A percentile compares a stretch with the other conserved stretches of the same genome.
These are phyloP conservation scores for Knoxdaviesia capensis DNA, from an alignment of 2,329 filamentous ascomycete genomes.

Conservation along the genomic window DNA sequence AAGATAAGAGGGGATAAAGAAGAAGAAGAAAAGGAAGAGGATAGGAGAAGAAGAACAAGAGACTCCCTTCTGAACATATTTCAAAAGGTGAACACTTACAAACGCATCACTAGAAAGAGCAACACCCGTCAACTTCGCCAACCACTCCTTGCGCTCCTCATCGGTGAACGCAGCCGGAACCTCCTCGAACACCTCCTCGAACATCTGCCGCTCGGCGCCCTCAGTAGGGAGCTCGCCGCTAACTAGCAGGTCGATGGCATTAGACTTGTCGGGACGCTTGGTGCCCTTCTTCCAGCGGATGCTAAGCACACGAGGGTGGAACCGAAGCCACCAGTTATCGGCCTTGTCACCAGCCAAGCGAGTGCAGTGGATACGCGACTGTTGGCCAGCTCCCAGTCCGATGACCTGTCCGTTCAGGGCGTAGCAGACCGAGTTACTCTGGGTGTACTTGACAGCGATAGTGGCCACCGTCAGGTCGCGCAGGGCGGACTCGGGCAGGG, in stretches of 20 bases:
- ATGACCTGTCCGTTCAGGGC: conserved; percentile 84
- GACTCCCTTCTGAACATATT: too few relatives aligned
- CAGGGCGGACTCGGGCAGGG: conserved; percentile 61
- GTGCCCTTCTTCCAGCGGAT: conserved; percentile 97
- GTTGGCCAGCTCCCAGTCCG: conserved; percentile 87
- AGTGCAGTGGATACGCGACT: conserved; percentile 96
- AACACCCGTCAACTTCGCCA: conserved; percentile 61
- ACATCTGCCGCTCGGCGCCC: conserved; percentile 68
- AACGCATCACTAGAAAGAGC: conserved; percentile 90
- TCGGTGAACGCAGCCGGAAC: conserved; percentile 66
- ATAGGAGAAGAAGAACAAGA: too few relatives aligned
- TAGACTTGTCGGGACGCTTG: conserved; percentile 94
- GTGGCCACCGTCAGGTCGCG: conserved; percentile 88
- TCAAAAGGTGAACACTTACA: conserved; percentile 30
- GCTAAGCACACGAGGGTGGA: conserved; percentile 71
- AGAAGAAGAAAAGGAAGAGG: not conserved
- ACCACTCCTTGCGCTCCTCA: conserved; percentile 73
- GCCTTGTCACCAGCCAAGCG: conserved; percentile 93
- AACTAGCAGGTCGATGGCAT: conserved; percentile 89
- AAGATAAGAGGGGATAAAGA: not conserved
- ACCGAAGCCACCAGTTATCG: conserved; percentile 99
- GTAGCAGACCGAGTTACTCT: conserved; percentile 98
- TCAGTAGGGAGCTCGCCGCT: conserved; percentile 72
- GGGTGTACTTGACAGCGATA: conserved; percentile 94
- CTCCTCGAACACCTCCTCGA: conserved; percentile 77